phyloP scores from a whole-genome alignment of 352 stramenopile species.

The Pythium myriotylum region DNA sequence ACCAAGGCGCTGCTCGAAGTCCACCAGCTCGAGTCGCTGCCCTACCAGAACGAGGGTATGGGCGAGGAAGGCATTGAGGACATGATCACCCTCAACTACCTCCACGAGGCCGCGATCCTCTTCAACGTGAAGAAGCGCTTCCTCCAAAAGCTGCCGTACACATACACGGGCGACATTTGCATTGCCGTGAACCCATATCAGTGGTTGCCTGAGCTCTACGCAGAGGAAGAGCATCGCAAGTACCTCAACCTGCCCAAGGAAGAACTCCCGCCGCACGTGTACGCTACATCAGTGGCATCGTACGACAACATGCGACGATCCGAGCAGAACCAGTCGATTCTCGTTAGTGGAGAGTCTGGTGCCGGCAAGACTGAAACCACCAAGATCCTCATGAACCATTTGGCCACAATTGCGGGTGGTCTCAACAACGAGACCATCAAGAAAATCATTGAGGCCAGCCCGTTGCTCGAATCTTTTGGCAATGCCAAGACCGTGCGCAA shows the following conservation, averaged over 20 bases:
- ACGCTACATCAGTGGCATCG: slow-evolving; percentile 73
- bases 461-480: slow-evolving; percentile 98
- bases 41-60: slow-evolving; percentile 84
- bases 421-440: slow-evolving; percentile 95
- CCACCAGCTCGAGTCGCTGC: slow-evolving; percentile 76
- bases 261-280: slow-evolving; percentile 81
- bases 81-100: slow-evolving; percentile 89
- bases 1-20: slow-evolving; percentile 70
- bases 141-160: slow-evolving; percentile 91
- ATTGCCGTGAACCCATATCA: slow-evolving; percentile 98
- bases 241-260: slow-evolving; percentile 82
- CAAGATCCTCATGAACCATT: slow-evolving; percentile 92
- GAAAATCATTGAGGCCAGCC: slow-evolving; percentile 97
- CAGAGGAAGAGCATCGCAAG: slow-evolving; percentile 68
- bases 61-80: slow-evolving; percentile 74
- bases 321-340: slow-evolving; percentile 82
- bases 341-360: slow-evolving; percentile 87
- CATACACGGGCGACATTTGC: slow-evolving; percentile 96
- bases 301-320: slow-evolving; percentile 78
- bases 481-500: slow-evolving; percentile 98
- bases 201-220: slow-evolving; percentile 88
- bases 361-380: slow-evolving; percentile 95
- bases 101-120: slow-evolving; percentile 90
- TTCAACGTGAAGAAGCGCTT: slow-evolving; percentile 90
- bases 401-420: slow-evolving; percentile 76